phyloP scores from a whole-genome alignment of 768 basidiomycete genomes.

The Amylocystis lapponica region DNA sequence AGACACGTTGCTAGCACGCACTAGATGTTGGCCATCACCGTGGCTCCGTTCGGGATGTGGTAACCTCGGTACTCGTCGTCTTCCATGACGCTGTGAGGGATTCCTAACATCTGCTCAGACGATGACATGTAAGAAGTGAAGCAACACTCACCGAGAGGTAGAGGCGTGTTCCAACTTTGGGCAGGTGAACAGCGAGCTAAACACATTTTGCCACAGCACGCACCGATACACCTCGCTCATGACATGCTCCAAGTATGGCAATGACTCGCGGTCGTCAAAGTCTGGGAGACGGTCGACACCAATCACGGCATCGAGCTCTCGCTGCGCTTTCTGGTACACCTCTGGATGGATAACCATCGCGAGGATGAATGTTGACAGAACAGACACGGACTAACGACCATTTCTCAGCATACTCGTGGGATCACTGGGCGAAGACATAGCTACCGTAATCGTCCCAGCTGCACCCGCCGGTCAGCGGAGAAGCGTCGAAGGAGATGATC shows the following conservation, averaged over 20 bases:
- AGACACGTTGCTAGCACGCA: no score
- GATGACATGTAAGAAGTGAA: no score
- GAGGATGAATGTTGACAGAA: conserved; percentile 9
- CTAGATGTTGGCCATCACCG: conserved; percentile 6
- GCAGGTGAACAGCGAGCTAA: no score
- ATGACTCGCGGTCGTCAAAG: conserved; percentile 6
- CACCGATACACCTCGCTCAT: conserved; percentile 7
- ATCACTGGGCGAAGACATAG: not conserved
- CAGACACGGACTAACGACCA: not conserved
- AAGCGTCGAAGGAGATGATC: not conserved
- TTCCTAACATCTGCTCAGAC: no score
- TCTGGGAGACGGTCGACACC: conserved; percentile 17
- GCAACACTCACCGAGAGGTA: conserved; percentile 13
- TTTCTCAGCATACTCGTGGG: not conserved
- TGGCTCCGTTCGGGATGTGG: conserved; percentile 25
- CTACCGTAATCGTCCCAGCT: conserved; percentile 16
- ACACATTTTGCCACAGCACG: no score
- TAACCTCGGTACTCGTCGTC: conserved; percentile 27
- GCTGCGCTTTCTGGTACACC: conserved; percentile 15
- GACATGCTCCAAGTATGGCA: conserved; percentile 9
- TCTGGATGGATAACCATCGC: conserved; percentile 12
- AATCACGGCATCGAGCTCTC: conserved; percentile 23
- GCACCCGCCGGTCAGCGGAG: not conserved
- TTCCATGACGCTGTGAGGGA: conserved; percentile 21
- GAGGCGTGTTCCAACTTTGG: conserved; percentile 18